Evolutionary conservation across 495 filamentous ascomycete genomes (phyloP).

Genomic region (Aspergillus carlsbadensis): DNA sequence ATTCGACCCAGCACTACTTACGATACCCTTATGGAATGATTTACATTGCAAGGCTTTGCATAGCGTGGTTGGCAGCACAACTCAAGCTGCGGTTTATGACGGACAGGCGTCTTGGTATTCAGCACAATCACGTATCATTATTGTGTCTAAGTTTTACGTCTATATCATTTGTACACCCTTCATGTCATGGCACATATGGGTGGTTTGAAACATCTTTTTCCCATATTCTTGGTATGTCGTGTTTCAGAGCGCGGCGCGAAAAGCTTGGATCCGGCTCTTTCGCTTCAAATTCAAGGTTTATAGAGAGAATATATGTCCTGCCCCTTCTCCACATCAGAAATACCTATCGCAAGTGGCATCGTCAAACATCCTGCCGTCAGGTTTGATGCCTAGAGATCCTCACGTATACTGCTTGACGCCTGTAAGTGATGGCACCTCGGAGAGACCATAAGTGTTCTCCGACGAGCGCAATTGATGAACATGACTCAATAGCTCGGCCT

Average conservation of each 20-base stretch:
- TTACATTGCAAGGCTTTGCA: conserved; percentile 39
- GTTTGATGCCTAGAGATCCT: too few species aligned
- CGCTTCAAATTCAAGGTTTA: conserved; percentile 7
- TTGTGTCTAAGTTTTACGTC: conserved; percentile 14
- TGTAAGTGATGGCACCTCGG: too few species aligned
- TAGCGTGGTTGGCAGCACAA: conserved; percentile 45
- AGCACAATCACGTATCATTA: conserved; percentile 15
- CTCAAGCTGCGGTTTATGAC: conserved; percentile 40
- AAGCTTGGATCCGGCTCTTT: not conserved
- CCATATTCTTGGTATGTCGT: conserved; percentile 9
- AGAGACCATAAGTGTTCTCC: too few species aligned
- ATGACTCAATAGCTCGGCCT: too few species aligned
- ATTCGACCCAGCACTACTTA: conserved; percentile 21
- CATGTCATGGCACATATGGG: conserved; percentile 10
- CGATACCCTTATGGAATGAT: conserved; percentile 24
- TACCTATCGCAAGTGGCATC: not conserved
- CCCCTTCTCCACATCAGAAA: not conserved
- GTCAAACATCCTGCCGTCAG: too few species aligned
- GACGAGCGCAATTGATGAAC: too few species aligned
- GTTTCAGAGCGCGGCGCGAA: not conserved
- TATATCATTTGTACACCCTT: conserved; percentile 1
- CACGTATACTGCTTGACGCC: too few species aligned
- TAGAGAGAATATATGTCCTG: conserved; percentile 6
- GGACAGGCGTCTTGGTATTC: conserved; percentile 34
- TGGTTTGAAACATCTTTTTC: conserved; percentile 4